A percentile compares a stretch with the other conserved stretches of the same genome.
These are phyloP conservation scores for Rhododendron molle DNA, from an alignment of 148 eudicot genomes.

Conservation along the genomic window DNA sequence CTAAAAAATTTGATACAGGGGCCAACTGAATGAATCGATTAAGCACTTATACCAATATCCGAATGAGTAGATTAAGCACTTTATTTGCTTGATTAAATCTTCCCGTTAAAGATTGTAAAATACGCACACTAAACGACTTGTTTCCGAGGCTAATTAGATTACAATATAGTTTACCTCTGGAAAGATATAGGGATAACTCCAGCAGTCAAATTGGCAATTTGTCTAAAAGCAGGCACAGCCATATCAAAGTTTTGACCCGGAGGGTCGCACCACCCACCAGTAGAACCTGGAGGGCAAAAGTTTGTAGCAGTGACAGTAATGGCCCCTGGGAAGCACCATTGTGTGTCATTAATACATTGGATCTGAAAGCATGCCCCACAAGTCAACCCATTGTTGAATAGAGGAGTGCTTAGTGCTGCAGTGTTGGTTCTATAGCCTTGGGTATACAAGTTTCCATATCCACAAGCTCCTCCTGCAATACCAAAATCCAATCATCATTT, in stretches of 20 bases:
- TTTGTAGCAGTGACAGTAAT: slow-evolving; percentile 44
- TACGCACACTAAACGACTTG: not conserved
- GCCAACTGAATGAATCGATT: too few species aligned
- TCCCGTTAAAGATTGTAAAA: not conserved
- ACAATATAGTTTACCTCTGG: slow-evolving; percentile 17
- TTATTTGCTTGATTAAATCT: too few species aligned
- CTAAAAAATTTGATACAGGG: too few species aligned
- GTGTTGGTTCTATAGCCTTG: slow-evolving; percentile 43
- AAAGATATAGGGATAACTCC: slow-evolving; percentile 38
- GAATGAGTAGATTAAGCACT: too few species aligned
- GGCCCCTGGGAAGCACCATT: slow-evolving; percentile 31
- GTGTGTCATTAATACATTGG: slow-evolving; percentile 23
- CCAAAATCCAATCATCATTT: not conserved
- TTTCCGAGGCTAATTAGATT: not conserved
- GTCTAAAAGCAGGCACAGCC: slow-evolving; percentile 42
- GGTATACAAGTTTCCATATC: slow-evolving; percentile 40
- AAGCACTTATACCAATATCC: too few species aligned
- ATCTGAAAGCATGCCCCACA: slow-evolving; percentile 42
- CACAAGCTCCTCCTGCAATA: slow-evolving; percentile 45
- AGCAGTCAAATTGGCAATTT: slow-evolving; percentile 33
- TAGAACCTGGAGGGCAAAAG: slow-evolving; percentile 35
- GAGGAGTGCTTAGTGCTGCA: slow-evolving; percentile 40
- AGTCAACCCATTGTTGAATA: slow-evolving; percentile 37
- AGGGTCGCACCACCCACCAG: slow-evolving; percentile 50
- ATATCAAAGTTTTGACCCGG: slow-evolving; percentile 41